Conservation (phyloP, 169 alveolate genomes). For the Theileria sp. region DNA sequence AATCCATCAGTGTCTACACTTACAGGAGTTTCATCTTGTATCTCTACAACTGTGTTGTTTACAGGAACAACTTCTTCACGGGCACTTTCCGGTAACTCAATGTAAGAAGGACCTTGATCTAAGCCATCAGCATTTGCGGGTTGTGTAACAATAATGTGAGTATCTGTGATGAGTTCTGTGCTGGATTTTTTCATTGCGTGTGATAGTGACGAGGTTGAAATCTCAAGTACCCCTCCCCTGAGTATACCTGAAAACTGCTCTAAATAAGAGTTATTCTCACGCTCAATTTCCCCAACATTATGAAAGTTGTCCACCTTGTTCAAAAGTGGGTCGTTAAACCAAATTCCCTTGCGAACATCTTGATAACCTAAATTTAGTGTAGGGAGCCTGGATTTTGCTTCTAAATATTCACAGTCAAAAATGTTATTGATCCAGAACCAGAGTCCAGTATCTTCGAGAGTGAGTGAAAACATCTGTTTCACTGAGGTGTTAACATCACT, state of each 20-base stretch:
- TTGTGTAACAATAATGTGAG: background rate
- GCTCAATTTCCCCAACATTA: constrained; percentile 1
- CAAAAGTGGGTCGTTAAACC: constrained; percentile 12
- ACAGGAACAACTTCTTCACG: background rate
- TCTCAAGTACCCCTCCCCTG: constrained; percentile 14
- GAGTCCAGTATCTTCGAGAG: constrained; percentile 53
- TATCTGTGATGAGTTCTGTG: background rate
- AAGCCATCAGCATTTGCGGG: background rate
- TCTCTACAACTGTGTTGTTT: background rate
- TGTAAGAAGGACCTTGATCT: background rate
- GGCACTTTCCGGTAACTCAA: background rate
- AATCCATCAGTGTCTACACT: background rate
- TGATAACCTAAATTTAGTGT: background rate
- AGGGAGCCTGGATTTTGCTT: constrained; percentile 9
- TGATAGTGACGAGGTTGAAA: background rate
- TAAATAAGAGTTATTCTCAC: background rate
- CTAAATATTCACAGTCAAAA: constrained; percentile 20
- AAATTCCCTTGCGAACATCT: background rate
- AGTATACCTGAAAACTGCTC: constrained; percentile 18
- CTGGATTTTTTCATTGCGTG: constrained; percentile 1
- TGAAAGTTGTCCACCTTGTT: constrained; percentile 5
- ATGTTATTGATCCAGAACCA: constrained; percentile 45
- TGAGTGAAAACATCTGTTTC: constrained; percentile 26
- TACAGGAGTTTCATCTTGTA: background rate
- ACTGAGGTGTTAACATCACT: constrained; percentile 26